These are phyloP conservation scores for Aureobasidium sp. DNA, from an alignment of 2,329 filamentous ascomycete genomes.

Conservation along the genomic window DNA sequence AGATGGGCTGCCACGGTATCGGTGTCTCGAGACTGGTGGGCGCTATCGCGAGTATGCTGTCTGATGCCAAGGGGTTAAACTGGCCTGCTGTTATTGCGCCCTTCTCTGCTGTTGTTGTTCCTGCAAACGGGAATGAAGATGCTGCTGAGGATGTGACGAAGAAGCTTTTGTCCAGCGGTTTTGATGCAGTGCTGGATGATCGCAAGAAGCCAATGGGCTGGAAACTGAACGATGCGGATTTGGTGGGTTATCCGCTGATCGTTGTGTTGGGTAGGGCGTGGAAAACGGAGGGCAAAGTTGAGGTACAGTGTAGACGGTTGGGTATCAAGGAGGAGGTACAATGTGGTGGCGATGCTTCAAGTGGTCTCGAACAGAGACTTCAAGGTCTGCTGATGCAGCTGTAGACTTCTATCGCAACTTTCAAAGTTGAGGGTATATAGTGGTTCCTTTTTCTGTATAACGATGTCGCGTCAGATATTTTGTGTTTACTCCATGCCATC, in stretches of 20 bases:
- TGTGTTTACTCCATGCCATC: slow-evolving; percentile 68
- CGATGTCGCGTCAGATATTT: not conserved
- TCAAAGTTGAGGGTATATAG: not conserved
- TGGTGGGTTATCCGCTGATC: slow-evolving; percentile 80
- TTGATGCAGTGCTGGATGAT: slow-evolving; percentile 60
- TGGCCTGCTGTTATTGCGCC: slow-evolving; percentile 87
- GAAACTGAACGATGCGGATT: slow-evolving; percentile 86
- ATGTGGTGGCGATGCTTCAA: slow-evolving; percentile 31
- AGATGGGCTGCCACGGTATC: slow-evolving; percentile 97
- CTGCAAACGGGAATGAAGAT: slow-evolving; percentile 26
- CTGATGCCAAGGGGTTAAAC: slow-evolving; percentile 67
- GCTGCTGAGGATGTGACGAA: slow-evolving; percentile 12
- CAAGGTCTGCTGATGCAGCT: slow-evolving; percentile 44
- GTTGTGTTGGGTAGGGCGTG: slow-evolving; percentile 71
- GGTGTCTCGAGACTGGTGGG: slow-evolving; percentile 86
- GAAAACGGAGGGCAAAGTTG: slow-evolving; percentile 52
- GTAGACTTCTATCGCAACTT: slow-evolving; percentile 30
- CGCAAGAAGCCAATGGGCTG: slow-evolving; percentile 59
- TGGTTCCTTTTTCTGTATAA: slow-evolving; percentile 3
- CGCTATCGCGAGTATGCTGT: slow-evolving; percentile 69
- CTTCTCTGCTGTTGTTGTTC: slow-evolving; percentile 66
- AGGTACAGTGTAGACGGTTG: slow-evolving; percentile 71
- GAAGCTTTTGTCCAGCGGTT: not conserved
- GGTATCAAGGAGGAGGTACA: slow-evolving; percentile 54
- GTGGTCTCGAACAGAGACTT: slow-evolving; percentile 41